Conservation (phyloP, 2,329 filamentous ascomycete genomes). For the Fusarium decemcellulare region DNA sequence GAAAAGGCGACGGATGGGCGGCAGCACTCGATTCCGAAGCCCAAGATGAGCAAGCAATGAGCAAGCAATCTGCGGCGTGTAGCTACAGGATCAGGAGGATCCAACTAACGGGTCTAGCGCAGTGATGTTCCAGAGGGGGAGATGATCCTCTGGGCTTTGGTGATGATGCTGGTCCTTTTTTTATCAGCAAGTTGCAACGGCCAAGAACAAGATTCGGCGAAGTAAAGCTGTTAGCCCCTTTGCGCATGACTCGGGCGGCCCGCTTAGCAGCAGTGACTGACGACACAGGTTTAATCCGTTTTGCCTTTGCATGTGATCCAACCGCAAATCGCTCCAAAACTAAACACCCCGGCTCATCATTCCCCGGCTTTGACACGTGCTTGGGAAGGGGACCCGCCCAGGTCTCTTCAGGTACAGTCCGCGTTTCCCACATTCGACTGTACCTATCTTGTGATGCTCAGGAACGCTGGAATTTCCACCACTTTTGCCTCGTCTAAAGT, state of each 20-base stretch:
- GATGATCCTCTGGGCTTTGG: constrained; percentile 10
- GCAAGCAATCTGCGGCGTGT: constrained; percentile 25
- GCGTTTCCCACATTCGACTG: too few species aligned
- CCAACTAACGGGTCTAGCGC: constrained; percentile 25
- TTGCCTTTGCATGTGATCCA: constrained; percentile 45
- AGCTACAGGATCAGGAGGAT: constrained; percentile 19
- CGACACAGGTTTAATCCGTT: constrained; percentile 8
- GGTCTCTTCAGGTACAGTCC: constrained; percentile 31
- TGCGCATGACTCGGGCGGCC: constrained; percentile 35
- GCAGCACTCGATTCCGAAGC: background rate
- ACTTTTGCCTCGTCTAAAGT: background rate
- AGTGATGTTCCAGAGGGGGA: constrained; percentile 25
- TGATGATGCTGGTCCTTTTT: background rate
- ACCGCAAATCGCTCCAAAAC: constrained; percentile 23
- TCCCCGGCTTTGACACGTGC: constrained; percentile 48
- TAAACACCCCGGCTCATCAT: constrained; percentile 29
- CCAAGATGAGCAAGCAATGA: constrained; percentile 22
- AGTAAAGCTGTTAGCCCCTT: constrained; percentile 37
- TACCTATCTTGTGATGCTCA: constrained; percentile 33
- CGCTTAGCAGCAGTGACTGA: constrained; percentile 34
- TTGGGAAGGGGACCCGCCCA: constrained; percentile 24
- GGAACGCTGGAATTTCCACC: constrained; percentile 13
- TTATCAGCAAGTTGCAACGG: constrained; percentile 13
- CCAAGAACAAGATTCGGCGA: constrained; percentile 16
- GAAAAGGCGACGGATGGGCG: background rate